A percentile compares a stretch with the other conserved stretches of the same genome.
Evolutionary conservation across 352 stramenopile genomes (phyloP).

Genomic region (Phytophthora vignae): DNA sequence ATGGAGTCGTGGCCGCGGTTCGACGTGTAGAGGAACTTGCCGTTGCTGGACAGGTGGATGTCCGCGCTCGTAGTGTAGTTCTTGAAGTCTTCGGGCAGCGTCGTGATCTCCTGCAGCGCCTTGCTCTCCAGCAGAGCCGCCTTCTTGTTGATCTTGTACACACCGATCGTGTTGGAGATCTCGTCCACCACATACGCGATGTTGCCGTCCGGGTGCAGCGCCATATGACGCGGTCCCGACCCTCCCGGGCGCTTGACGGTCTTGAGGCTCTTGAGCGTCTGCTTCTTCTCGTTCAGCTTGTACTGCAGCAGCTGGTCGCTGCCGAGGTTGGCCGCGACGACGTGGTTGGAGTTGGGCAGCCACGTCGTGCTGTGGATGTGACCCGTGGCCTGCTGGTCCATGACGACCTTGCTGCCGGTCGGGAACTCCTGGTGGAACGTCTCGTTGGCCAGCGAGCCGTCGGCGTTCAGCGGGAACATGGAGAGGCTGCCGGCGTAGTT

Average conservation of each 20-base stretch:
- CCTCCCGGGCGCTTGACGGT: conserved; percentile 37
- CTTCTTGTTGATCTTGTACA: conserved; percentile 51
- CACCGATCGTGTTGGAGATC: conserved; percentile 65
- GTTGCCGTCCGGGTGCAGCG: conserved; percentile 50
- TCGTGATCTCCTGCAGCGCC: conserved; percentile 61
- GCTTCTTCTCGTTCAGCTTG: conserved; percentile 44
- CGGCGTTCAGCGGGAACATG: conserved; percentile 56
- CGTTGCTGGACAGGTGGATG: conserved; percentile 61
- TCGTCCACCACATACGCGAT: conserved; percentile 73
- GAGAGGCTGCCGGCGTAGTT: conserved; percentile 74
- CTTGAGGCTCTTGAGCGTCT: conserved; percentile 42
- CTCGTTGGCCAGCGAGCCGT: conserved; percentile 50
- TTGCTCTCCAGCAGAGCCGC: conserved; percentile 30
- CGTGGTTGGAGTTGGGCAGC: conserved; percentile 48
- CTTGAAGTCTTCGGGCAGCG: conserved; percentile 48
- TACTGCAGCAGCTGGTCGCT: conserved; percentile 70
- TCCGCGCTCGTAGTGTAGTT: conserved; percentile 45
- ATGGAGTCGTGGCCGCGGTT: conserved; percentile 76
- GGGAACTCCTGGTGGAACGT: conserved; percentile 55
- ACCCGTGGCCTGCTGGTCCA: conserved; percentile 47
- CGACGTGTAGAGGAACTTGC: conserved; percentile 71
- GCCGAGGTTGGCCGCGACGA: conserved; percentile 66
- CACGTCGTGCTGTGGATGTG: conserved; percentile 79
- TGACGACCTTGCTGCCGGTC: conserved; percentile 45
- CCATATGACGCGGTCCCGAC: conserved; percentile 74